Base-by-base conservation (phyloP, 2,329 filamentous ascomycete genomes). In the Tolypocladium ovalisporum region DNA sequence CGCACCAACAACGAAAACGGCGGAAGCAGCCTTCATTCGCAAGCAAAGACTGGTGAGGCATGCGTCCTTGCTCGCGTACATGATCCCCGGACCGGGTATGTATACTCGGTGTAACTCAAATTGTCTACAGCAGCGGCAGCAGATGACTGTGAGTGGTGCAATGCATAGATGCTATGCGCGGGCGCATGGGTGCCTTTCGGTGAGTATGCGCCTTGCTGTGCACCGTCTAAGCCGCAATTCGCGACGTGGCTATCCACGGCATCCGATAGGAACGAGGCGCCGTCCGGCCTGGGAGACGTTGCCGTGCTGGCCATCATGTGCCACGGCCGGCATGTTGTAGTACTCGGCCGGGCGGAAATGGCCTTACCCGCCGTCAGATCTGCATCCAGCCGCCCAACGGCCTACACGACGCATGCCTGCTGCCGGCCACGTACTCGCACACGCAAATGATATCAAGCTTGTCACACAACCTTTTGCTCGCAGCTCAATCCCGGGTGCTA, bases 301-400 rank as follows among this genome's bases (percentile, higher is more conserved):
- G 39, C 49, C 47, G 15, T 35, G 24, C 3, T 44, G 37, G 36
- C 19, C 49, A 52, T 56, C 27, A 36, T 53, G 49, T 52, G 37
- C 36, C 34, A 49, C 36, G 34, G 47, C 24, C 42, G 32, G 22
- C 40, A 37, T 56, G 42, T 36, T 49, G 54, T 37, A 56, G 47
- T 24, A 35, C 37, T 40, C 55, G 49, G 49, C 36, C 37, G 49
- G 55, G 55, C 37, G 47, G 37, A 9, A 29, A 22, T 47, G 55
- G 55, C 55, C 32, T 47, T 54, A 47, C 51, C 56, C 56, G 56
- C 56, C 56, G 56, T 57, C 51, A 57, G 51, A 57, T 47, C 56
- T 57, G 56, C 56, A 54, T 49, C 56, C 56, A 54, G 10, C 56
- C 52, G 56, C 51, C 35, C 34, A 22, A 49, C 47, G 27, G 7